Conservation (phyloP, 2,329 filamentous ascomycete genomes). For the Ilyonectria sp. region DNA sequence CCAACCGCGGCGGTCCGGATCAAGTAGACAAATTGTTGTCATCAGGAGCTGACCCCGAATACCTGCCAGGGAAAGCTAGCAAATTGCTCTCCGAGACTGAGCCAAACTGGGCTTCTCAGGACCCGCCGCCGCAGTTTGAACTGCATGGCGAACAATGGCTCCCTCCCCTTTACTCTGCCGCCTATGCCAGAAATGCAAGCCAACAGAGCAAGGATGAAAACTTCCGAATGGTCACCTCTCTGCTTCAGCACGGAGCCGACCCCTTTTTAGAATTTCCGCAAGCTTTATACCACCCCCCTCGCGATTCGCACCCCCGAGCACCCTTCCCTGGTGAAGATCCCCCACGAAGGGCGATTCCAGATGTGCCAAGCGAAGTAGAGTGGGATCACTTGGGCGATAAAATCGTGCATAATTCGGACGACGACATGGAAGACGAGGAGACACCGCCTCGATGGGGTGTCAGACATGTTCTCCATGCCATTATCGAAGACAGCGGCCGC, state of each 20-base stretch:
- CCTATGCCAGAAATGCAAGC: background rate
- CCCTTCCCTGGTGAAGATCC: slow-evolving; percentile 16
- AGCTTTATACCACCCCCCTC: background rate
- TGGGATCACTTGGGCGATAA: background rate
- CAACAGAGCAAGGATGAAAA: background rate
- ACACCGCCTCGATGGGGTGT: background rate
- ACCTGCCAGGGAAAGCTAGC: too few relatives aligned
- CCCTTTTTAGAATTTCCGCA: slow-evolving; percentile 2
- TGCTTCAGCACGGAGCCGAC: slow-evolving; percentile 4
- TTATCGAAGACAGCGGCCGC: too few relatives aligned
- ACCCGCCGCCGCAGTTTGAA: slow-evolving; percentile 13
- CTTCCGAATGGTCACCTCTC: background rate
- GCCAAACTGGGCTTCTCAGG: slow-evolving; percentile 7
- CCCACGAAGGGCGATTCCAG: background rate
- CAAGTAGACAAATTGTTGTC: too few relatives aligned
- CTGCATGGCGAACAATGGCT: background rate
- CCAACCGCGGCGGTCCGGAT: too few relatives aligned
- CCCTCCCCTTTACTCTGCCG: too few relatives aligned
- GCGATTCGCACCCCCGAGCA: background rate
- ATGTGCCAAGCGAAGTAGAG: background rate
- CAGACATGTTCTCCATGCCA: background rate
- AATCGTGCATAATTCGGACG: background rate
- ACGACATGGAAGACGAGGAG: background rate
- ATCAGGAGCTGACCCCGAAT: too few relatives aligned
- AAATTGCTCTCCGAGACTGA: background rate